Evolutionary conservation across 2,329 filamentous ascomycete species (phyloP).

Genomic region (Xylaria sp.): DNA sequence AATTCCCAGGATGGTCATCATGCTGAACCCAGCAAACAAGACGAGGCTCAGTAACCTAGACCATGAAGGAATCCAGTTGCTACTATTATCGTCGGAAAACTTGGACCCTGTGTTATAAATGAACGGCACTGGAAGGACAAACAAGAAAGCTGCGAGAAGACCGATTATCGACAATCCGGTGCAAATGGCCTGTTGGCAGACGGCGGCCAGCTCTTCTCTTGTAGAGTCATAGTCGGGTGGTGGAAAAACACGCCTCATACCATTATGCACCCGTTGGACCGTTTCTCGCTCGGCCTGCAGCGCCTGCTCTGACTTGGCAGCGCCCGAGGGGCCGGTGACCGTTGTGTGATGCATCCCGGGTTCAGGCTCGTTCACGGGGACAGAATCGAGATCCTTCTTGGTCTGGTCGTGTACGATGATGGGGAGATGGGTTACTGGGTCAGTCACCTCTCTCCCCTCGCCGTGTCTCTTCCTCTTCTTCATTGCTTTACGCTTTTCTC

Average conservation of each 20-base stretch:
- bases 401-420: slow-evolving; percentile 73
- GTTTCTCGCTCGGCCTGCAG: slow-evolving; percentile 44
- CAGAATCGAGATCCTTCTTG: slow-evolving; percentile 59
- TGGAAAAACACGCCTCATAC: slow-evolving; percentile 53
- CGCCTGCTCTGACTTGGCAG: slow-evolving; percentile 48
- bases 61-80: slow-evolving; percentile 21
- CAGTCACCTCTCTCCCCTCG: slow-evolving; percentile 68
- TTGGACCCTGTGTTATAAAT: slow-evolving; percentile 10
- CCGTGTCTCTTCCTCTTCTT: slow-evolving; percentile 52
- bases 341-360: slow-evolving; percentile 46
- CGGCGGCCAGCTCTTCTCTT: slow-evolving; percentile 39
- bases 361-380: slow-evolving; percentile 44
- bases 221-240: slow-evolving; percentile 54
- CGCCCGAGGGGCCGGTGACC: slow-evolving; percentile 46
- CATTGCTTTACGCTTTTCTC: slow-evolving; percentile 54
- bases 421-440: slow-evolving; percentile 74
- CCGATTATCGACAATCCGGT: slow-evolving; percentile 45
- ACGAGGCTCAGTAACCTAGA: slow-evolving; percentile 33
- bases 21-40: slow-evolving; percentile 38
- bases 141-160: slow-evolving; percentile 34
- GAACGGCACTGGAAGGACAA: slow-evolving; percentile 35
- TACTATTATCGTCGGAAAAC: neutral
- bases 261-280: slow-evolving; percentile 47
- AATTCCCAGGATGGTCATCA: slow-evolving; percentile 50
- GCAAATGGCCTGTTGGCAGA: slow-evolving; percentile 45